Evolutionary conservation across 2,329 filamentous ascomycete genomes (phyloP), one percentile per base, ranked within the genome.

Genomic region (Penicillium sclerotigenum): DNA sequence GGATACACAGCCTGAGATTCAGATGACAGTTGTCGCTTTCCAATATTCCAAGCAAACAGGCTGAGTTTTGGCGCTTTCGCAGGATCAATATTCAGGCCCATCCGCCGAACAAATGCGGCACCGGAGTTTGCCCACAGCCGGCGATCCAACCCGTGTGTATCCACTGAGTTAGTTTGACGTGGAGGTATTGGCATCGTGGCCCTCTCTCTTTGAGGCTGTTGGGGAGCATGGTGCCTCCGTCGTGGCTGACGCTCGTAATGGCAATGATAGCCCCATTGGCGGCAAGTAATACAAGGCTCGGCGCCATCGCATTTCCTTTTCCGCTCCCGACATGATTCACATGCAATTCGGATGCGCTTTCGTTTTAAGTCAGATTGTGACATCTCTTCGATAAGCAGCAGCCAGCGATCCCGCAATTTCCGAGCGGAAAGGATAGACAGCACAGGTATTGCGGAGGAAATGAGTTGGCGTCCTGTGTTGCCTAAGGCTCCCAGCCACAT

Each of bases 11-110:
- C 16, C 2, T 16, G 24, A 5, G 59, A 29, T n/a, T 54, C 52
- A 2, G 65, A 54, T 8, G 62, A 57, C 4, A 67, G 63, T 1
- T 66, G 67, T 53, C 54, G 66, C 61, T 42, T 56, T n/a, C 69
- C 73, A 18, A 77, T 64, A 62, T 84, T 84, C 81, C 81, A 84
- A 0, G 77, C 80, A 58, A 84, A 83, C 0, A 80, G 75, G 50
- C 79, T 78, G 46, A 82, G 71, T 38, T 78, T 75, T 0, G 81
- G 81, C 2, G 79, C 80, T 58, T 78, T 79, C 5, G 75, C 75
- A 0, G 81, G 78, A 63, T 84, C 80, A 3, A 84, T 69, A 38
- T 77, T 75, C 40, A 82, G 72, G 0, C 77, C 81, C 36, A 84
- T 68, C n/a, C 76, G 74, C 40, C 80, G 70, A 3, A 82, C 75